phyloP scores from a whole-genome alignment of 768 basidiomycete species.

The Lactarius tabidus region DNA sequence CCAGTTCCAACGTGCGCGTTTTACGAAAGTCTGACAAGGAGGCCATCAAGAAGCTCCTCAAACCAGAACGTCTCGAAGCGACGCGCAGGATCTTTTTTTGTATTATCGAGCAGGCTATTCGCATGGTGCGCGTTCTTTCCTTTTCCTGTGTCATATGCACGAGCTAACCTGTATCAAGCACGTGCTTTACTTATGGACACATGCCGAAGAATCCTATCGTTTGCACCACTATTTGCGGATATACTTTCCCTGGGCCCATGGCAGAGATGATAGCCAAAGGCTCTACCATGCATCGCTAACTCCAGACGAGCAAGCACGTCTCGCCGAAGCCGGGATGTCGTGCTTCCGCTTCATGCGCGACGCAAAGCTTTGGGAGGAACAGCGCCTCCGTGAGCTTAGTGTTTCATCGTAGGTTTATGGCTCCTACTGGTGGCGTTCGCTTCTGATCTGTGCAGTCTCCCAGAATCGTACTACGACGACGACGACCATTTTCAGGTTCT shows the following conservation, averaged over 20 bases:
- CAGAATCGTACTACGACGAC: constrained; percentile 1
- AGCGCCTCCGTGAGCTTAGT: constrained; percentile 2
- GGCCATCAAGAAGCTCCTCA: constrained; percentile 16
- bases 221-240: constrained; percentile 20
- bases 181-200: constrained; percentile 21
- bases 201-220: constrained; percentile 16
- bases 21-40: constrained; percentile 18
- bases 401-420: constrained; percentile 1
- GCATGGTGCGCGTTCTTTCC: not conserved
- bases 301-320: constrained; percentile 17
- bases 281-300: constrained; percentile 11
- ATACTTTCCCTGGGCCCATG: constrained; percentile 23
- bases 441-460: constrained; percentile 13
- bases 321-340: constrained; percentile 11
- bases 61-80: constrained; percentile 15
- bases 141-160: not conserved
- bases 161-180: constrained; percentile 8
- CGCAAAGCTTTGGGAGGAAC: constrained; percentile 21
- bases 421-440: not conserved
- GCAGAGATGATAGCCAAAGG: constrained; percentile 9
- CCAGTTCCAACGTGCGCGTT: constrained; percentile 15
- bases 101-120: constrained; percentile 17
- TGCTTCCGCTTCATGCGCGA: constrained; percentile 20
- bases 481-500: constrained; percentile 12
- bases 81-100: constrained; percentile 12